Conservation (phyloP, 2,329 filamentous ascomycete species). For the Aurifilum marmelostoma region DNA sequence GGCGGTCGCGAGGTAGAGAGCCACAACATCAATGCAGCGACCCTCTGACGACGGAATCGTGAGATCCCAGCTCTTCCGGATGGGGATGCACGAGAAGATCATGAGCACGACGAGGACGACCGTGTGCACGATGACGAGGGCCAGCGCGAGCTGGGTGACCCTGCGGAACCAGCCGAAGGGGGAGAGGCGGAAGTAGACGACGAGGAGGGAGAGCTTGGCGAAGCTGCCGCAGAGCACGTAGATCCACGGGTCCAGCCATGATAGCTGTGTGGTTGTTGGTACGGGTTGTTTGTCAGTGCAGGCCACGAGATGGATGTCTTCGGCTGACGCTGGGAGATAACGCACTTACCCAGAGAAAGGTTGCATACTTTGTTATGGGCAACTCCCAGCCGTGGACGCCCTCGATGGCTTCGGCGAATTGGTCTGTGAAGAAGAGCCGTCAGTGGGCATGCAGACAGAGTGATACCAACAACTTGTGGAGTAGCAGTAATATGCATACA, state of each 20-base stretch:
- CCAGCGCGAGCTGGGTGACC: not conserved
- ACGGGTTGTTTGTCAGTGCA: no score
- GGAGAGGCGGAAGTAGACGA: not conserved
- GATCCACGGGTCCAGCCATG: not conserved
- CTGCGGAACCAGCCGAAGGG: not conserved
- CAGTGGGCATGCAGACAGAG: not conserved
- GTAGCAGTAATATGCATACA: not conserved
- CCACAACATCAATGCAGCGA: not conserved
- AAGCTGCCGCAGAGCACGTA: slow-evolving; percentile 1
- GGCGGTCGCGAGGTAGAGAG: not conserved
- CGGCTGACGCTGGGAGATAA: no score
- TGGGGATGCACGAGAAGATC: not conserved
- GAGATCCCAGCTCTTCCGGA: not conserved
- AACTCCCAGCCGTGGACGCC: not conserved
- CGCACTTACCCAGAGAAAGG: not conserved
- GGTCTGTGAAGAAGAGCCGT: not conserved
- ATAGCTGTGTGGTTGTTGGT: not conserved
- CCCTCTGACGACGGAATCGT: not conserved
- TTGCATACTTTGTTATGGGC: not conserved
- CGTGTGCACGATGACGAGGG: not conserved
- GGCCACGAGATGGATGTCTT: no score
- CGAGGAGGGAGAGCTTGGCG: not conserved
- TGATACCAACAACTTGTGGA: not conserved
- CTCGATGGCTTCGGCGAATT: not conserved
- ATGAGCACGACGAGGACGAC: not conserved